Evolutionary conservation across 1,139 yeast species (phyloP).

Genomic region (Magnusiomyces magnusii): DNA sequence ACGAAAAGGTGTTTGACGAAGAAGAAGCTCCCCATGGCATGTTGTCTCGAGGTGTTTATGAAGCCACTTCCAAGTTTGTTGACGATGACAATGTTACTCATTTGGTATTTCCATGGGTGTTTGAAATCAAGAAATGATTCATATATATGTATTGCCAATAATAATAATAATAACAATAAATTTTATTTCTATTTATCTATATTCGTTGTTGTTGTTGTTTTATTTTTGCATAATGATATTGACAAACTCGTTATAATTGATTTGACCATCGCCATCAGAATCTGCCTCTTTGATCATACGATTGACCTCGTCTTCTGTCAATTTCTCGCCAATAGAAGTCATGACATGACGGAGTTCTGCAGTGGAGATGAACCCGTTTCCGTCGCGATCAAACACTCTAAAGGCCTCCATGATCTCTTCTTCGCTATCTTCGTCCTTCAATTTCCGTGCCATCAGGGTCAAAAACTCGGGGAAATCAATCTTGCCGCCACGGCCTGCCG

Average conservation of each 20-base stretch:
- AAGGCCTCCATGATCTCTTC: conserved; percentile 97
- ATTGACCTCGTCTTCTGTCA: conserved; percentile 92
- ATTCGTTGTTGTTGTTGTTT: not conserved
- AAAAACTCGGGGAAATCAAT: conserved; percentile 67
- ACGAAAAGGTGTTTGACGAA: conserved; percentile 64
- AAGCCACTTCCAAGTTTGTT: conserved; percentile 71
- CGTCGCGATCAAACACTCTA: conserved; percentile 79
- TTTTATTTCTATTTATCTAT: not conserved
- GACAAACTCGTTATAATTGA: conserved; percentile 92
- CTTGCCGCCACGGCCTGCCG: conserved; percentile 68
- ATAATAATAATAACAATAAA: too few relatives aligned
- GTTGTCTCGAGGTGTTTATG: conserved; percentile 79
- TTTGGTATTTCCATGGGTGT: conserved; percentile 76
- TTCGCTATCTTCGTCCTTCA: conserved; percentile 92
- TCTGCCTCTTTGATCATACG: conserved; percentile 96
- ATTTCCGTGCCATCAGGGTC: conserved; percentile 88
- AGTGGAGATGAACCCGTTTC: conserved; percentile 93
- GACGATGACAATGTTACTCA: conserved; percentile 82
- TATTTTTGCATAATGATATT: conserved; percentile 30
- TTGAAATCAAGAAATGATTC: conserved; percentile 53
- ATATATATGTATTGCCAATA: not conserved
- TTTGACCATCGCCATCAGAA: conserved; percentile 91
- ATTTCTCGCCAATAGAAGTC: conserved; percentile 93
- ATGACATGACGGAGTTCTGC: conserved; percentile 95
- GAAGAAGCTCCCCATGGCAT: conserved; percentile 92